Percentiles rank a stretch among this genome's conserved stretches.
Evolutionary conservation across 2,329 filamentous ascomycete genomes (phyloP).

Genomic region (Claviceps arundinis): DNA sequence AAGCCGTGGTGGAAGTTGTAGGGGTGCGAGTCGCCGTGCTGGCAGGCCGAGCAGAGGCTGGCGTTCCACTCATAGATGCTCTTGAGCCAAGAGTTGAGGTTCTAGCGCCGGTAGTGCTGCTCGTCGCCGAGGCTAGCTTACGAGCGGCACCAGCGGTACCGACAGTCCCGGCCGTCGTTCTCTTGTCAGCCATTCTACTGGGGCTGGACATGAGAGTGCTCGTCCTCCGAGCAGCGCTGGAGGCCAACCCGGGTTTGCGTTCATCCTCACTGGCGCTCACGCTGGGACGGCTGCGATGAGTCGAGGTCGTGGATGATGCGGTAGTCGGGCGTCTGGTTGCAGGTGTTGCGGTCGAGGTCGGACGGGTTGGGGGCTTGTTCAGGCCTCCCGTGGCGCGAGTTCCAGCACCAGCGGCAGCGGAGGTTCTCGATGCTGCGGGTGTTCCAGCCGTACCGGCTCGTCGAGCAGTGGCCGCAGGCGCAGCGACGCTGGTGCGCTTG

Average conservation of each 20-base stretch:
- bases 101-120: conserved; percentile 25
- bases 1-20: conserved; percentile 29
- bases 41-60: conserved; percentile 22
- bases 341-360: conserved; percentile 20
- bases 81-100: conserved; percentile 18
- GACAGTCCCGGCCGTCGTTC: conserved; percentile 21
- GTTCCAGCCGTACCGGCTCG: conserved; percentile 17
- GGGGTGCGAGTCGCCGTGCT: conserved; percentile 21
- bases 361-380: conserved; percentile 35
- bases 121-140: conserved; percentile 19
- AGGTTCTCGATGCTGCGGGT: conserved; percentile 11
- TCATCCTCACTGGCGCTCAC: conserved; percentile 39
- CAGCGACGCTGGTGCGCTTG: conserved; percentile 24
- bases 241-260: conserved; percentile 27
- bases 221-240: conserved; percentile 26
- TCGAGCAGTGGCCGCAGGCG: conserved; percentile 22
- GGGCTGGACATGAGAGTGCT: conserved; percentile 30
- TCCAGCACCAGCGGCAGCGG: conserved; percentile 1
- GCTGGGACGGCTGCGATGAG: conserved; percentile 33
- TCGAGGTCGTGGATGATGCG: conserved; percentile 23
- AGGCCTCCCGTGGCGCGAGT: conserved; percentile 16
- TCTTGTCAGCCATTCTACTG: conserved; percentile 21
- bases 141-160: conserved; percentile 20
- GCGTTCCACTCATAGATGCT: conserved; percentile 15
- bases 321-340: conserved; percentile 19